Evolutionary conservation across 1,284 basidiomycete genomes (phyloP), one percentile per base, ranked within the genome.

Genomic region (Microbotryum intermedium): DNA sequence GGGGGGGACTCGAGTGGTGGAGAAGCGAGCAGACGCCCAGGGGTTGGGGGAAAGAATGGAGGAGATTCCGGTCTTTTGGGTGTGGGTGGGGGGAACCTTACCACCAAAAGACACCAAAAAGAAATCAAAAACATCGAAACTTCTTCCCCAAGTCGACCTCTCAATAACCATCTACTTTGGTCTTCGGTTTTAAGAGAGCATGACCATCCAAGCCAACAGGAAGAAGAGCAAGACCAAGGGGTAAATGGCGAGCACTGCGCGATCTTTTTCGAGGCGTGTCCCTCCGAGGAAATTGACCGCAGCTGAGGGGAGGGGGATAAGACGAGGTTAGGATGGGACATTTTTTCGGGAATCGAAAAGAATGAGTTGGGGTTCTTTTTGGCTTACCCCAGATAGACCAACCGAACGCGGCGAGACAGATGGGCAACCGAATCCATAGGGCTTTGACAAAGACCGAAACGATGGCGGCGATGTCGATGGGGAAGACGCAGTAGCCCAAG

Each of bases 321-420:
- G 34, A 5, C 18, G 6, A 39, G 34, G 13, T 39, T 39, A 39
- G 34, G 16, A 39, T 39, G 3, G n/a, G n/a, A n/a, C n/a, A n/a
- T n/a, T 18, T 39, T 18, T 39, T 1, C 18, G 6, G 13, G 34
- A 39, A 16, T 39, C 13, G 11, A 39, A 28, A 26, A 25, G 23
- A 51, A 44, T 21, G 45, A 11, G 21, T 45, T 4, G 34, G 29
- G n/a, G 45, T 39, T n/a, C n/a, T n/a, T n/a, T n/a, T n/a, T n/a
- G n/a, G 34, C 70, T 69, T 71, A 94, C 91, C 91, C 90, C 91
- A 97, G 57, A 94, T 87, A 73, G 86, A 90, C 92, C 92, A 97
- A 43, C 80, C 90, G 86, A 90, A 93, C 25, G 88, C 87, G 20
- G 83, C 79, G 21, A 93, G 74, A 45, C 90, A 86, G 42, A 97